Conservation (phyloP, 2,329 filamentous ascomycete genomes). For the Fusarium robinianum region DNA sequence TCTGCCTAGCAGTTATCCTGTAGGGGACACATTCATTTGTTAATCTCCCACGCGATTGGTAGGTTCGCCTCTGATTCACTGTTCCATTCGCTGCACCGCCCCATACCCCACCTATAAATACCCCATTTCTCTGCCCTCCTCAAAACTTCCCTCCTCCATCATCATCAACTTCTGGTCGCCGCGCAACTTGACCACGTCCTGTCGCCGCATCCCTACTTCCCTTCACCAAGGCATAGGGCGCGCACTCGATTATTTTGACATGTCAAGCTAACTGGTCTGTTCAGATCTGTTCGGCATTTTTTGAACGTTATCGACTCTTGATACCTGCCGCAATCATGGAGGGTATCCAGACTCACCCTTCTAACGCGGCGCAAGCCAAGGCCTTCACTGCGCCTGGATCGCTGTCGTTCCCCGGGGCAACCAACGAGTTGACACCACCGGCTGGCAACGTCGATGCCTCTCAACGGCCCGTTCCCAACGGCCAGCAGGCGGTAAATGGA, state of each 20-base stretch:
- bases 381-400: conserved; percentile 92
- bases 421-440: conserved; percentile 76
- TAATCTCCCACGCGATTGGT: conserved; percentile 83
- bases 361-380: conserved; percentile 90
- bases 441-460: conserved; percentile 66
- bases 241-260: conserved; percentile 3
- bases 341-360: conserved; percentile 86
- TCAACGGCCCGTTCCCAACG: conserved; percentile 47
- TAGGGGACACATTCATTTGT: conserved; percentile 98
- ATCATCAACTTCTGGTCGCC: conserved; percentile 14
- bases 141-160: conserved; percentile 32
- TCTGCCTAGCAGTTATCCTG: conserved; percentile 46
- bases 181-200: too few relatives aligned
- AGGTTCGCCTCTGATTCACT: conserved; percentile 45
- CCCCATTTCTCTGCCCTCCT: conserved; percentile 28
- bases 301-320: conserved; percentile 25
- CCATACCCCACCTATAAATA: conserved; percentile 33
- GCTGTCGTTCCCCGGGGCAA: conserved; percentile 86
- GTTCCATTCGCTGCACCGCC: conserved; percentile 33
- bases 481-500: conserved; percentile 64
- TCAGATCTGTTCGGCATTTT: conserved; percentile 43
- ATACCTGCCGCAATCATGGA: conserved; percentile 67
- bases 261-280: conserved; percentile 34
- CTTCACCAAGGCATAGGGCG: conserved; percentile 30
- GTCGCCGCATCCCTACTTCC: conserved; percentile 23